Evolutionary conservation across 2,329 filamentous ascomycete genomes (phyloP), one percentile per base, ranked within the genome.

Genomic region (Whalleya microplaca): DNA sequence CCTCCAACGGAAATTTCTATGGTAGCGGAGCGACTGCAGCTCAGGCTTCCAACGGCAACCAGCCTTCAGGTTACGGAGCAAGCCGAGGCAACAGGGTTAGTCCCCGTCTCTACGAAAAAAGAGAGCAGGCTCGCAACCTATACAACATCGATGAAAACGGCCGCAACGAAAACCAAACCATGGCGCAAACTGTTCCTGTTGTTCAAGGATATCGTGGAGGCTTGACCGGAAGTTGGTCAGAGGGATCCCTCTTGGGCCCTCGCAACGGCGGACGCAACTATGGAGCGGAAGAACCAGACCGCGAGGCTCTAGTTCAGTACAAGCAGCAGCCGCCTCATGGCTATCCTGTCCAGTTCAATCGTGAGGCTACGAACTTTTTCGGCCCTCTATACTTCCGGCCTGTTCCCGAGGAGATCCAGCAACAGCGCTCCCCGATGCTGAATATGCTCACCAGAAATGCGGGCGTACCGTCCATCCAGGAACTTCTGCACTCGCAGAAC

Each of bases 401-500:
- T 5, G 21, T 63, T 1, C 52, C 66, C 2, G 58, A 63, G n/a
- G 53, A 65, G 14, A 58, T 67, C n/a, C 61, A 55, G 1, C 58
- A 50, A 16, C 62, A 66, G 42, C 71, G 72, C 18, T 82, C 80
- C 0, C 49, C 61, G 8, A 64, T 72, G 59, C 69, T 83, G 19
- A 73, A 73, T 41, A 57, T 53, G 0, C 61, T 83, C 18, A 76
- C 73, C 1, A 62, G 64, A 2, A 67, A 59, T 3, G 73, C 75
- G 0, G 60, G 71, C 2, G 19, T n/a, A 1, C 78, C 80, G 0
- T 67, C 61, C 4, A 48, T 74, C 0, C 59, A 71, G 1, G 59
- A 62, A 1, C 75, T 79, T 5, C 63, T 82, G 53, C 64, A 71
- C 14, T 66, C 73, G 0, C 56, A 62, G 5, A 75, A 76, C 58